These are phyloP conservation scores for Penicillium nucicola DNA, from an alignment of 495 filamentous ascomycete species.

Conservation along the genomic window DNA sequence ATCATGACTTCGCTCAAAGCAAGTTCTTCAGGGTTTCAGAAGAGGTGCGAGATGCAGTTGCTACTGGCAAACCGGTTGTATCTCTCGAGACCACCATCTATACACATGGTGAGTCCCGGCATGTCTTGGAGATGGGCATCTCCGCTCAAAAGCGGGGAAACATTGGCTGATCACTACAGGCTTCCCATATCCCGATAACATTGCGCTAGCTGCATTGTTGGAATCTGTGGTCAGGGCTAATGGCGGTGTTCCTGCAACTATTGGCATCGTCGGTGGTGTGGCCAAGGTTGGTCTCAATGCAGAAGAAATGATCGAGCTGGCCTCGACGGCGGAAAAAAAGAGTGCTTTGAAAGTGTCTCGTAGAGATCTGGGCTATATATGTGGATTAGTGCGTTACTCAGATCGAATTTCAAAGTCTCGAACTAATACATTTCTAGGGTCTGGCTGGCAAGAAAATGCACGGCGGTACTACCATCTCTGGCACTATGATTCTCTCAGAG, in stretches of 20 bases:
- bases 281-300: constrained; percentile 72
- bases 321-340: constrained; percentile 58
- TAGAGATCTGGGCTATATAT: constrained; percentile 77
- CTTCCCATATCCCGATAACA: constrained; percentile 79
- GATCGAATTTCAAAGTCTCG: background rate
- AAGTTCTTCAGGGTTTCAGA: constrained; percentile 71
- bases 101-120: constrained; percentile 58
- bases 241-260: constrained; percentile 89
- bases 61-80: constrained; percentile 73
- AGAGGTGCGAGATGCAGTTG: constrained; percentile 75
- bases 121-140: background rate
- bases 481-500: constrained; percentile 86
- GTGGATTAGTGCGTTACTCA: constrained; percentile 63
- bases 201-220: constrained; percentile 63
- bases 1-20: constrained; percentile 39
- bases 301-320: constrained; percentile 68
- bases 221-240: constrained; percentile 74
- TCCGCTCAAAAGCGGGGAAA: constrained; percentile 6
- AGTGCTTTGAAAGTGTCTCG: constrained; percentile 77
- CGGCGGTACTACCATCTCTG: constrained; percentile 89
- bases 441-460: constrained; percentile 63
- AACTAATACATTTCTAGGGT: constrained; percentile 44
- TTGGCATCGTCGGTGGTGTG: constrained; percentile 78
- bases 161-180: constrained; percentile 50
- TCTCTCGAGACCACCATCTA: constrained; percentile 92